A percentile compares a stretch with the other conserved stretches of the same genome.
These are phyloP conservation scores for Trichocomaceae sp. DNA, from an alignment of 2,329 filamentous ascomycete species.

Conservation along the genomic window DNA sequence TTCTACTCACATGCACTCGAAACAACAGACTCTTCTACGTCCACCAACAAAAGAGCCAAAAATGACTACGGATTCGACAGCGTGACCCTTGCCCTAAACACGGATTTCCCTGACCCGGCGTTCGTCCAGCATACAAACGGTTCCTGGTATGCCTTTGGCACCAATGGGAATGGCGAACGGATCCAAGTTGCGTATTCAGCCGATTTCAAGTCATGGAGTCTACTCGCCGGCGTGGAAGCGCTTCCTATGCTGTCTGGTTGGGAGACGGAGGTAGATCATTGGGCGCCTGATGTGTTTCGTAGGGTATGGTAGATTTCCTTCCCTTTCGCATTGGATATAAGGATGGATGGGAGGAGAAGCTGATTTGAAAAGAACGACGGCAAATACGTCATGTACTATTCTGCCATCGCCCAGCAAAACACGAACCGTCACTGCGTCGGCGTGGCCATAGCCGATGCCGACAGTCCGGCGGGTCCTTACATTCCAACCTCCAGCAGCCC, in stretches of 20 bases:
- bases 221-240: constrained; percentile 45
- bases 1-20: not conserved
- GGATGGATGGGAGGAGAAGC: constrained; percentile 2
- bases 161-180: constrained; percentile 45
- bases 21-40: not conserved
- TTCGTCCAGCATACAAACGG: constrained; percentile 44
- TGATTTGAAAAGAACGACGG: constrained; percentile 32
- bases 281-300: constrained; percentile 56
- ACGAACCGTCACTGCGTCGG: constrained; percentile 53
- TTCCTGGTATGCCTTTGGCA: constrained; percentile 55
- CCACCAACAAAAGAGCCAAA: not conserved
- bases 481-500: constrained; percentile 38
- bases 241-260: constrained; percentile 49
- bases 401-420: constrained; percentile 40
- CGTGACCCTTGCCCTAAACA: constrained; percentile 24
- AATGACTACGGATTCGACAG: not conserved
- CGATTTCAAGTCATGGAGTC: constrained; percentile 44
- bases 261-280: constrained; percentile 50
- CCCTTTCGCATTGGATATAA: too few species aligned
- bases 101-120: constrained; percentile 38
- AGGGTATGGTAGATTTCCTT: constrained; percentile 29
- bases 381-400: constrained; percentile 57
- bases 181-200: constrained; percentile 50
- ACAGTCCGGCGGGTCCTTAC: constrained; percentile 47
- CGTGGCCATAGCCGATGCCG: constrained; percentile 43